These are phyloP conservation scores for Synchytrium microbalum DNA, from an alignment of 371 early-diverging fungal species.

Conservation along the genomic window DNA sequence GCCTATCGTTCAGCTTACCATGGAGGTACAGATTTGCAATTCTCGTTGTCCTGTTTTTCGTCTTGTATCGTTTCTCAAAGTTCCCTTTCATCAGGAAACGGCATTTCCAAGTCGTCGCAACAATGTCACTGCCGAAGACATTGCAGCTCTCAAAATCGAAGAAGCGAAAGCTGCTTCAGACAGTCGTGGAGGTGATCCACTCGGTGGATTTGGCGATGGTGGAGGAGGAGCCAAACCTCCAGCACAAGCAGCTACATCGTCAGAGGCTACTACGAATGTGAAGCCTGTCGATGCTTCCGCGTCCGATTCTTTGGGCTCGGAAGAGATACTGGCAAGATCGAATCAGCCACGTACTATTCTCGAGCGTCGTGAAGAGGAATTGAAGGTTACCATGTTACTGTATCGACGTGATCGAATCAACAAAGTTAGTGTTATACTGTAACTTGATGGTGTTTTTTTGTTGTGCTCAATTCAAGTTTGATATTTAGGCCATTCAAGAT, in stretches of 20 bases:
- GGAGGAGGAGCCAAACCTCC: slow-evolving; percentile 6
- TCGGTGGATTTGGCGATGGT: slow-evolving; percentile 25
- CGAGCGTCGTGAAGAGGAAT: too few species aligned
- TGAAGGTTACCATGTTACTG: too few species aligned
- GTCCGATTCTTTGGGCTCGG: too few species aligned
- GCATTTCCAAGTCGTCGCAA: slow-evolving; percentile 35
- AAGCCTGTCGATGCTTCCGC: too few species aligned
- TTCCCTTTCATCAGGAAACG: slow-evolving; percentile 9
- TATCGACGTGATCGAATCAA: too few species aligned
- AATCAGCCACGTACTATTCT: too few species aligned
- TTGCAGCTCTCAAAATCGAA: slow-evolving; percentile 23
- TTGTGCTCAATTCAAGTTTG: too few species aligned
- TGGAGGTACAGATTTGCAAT: not conserved
- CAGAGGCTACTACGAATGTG: too few species aligned
- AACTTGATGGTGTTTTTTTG: too few species aligned
- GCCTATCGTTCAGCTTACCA: not conserved
- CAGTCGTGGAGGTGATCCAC: slow-evolving; percentile 16
- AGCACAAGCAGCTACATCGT: not conserved
- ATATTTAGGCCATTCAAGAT: too few species aligned
- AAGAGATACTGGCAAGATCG: too few species aligned
- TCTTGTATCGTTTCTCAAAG: not conserved
- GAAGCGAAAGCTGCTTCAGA: slow-evolving; percentile 20
- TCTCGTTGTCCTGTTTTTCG: not conserved
- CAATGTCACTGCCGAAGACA: slow-evolving; percentile 30
- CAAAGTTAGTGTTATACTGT: too few species aligned